Percentiles rank a stretch among this genome's conserved stretches.
phyloP scores from a whole-genome alignment of 1,284 basidiomycete genomes.

The Megacollybia platyphylla region DNA sequence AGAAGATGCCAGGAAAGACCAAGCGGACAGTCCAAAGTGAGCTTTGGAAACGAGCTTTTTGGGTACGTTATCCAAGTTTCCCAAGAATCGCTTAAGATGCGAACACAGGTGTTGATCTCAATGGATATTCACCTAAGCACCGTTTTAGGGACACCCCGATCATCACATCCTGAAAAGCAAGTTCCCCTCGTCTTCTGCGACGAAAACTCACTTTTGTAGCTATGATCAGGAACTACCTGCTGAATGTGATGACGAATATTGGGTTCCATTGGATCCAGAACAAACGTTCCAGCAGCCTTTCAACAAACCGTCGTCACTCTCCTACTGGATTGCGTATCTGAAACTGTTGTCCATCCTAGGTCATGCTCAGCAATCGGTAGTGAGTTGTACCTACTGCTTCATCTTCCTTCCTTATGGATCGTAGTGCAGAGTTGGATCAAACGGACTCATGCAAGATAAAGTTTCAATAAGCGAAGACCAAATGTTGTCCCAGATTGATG shows the following conservation, averaged over 20 bases:
- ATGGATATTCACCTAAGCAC: constrained; percentile 14
- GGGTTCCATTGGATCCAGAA: constrained; percentile 28
- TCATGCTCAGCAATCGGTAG: constrained; percentile 42
- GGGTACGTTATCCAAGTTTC: constrained; percentile 11
- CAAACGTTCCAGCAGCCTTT: constrained; percentile 31
- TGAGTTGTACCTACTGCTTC: constrained; percentile 10
- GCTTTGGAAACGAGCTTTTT: constrained; percentile 43
- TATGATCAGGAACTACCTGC: constrained; percentile 50
- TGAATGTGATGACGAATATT: constrained; percentile 55
- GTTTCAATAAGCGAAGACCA: not conserved
- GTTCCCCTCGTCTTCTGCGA: constrained; percentile 3
- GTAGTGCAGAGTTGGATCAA: constrained; percentile 53
- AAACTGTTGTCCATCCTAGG: constrained; percentile 45
- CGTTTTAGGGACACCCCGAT: constrained; percentile 33
- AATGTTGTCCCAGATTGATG: constrained; percentile 35
- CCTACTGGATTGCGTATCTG: constrained; percentile 38
- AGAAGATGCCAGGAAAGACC: constrained; percentile 8
- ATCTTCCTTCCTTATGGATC: not conserved
- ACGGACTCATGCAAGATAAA: constrained; percentile 30
- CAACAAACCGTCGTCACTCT: constrained; percentile 26
- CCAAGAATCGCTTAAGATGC: not conserved
- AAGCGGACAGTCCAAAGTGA: constrained; percentile 25
- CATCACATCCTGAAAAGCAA: constrained; percentile 35
- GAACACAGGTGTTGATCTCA: not conserved
- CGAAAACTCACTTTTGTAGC: constrained; percentile 12